These are phyloP conservation scores for Fusarium drepaniforme DNA, from an alignment of 2,329 filamentous ascomycete species.

Conservation along the genomic window DNA sequence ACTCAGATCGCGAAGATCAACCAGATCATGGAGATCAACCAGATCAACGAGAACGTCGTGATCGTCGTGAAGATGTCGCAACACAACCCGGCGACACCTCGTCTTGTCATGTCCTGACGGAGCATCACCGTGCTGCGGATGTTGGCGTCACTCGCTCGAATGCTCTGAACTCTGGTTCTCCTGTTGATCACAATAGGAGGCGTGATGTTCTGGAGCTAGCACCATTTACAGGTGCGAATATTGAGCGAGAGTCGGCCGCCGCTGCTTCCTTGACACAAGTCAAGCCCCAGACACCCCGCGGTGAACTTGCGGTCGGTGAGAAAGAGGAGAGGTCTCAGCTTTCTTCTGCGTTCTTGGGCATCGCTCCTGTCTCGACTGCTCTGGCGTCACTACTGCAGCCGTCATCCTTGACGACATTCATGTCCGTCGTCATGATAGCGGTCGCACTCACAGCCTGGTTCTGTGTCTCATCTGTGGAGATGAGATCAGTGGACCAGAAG, in stretches of 20 bases:
- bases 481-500: background rate
- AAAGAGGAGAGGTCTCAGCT: conserved; percentile 16
- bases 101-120: background rate
- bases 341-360: background rate
- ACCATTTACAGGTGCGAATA: background rate
- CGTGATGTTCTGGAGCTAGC: conserved; percentile 4
- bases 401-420: conserved; percentile 4
- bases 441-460: conserved; percentile 24
- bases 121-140: background rate
- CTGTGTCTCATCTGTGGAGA: background rate
- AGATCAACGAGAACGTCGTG: background rate
- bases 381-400: conserved; percentile 5
- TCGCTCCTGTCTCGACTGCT: conserved; percentile 6
- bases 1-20: background rate
- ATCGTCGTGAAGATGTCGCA: background rate
- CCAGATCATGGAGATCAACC: background rate
- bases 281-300: background rate
- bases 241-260: background rate
- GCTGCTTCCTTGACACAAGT: background rate
- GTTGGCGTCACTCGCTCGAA: background rate
- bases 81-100: background rate
- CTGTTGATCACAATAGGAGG: background rate
- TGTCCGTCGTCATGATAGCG: conserved; percentile 17
- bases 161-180: conserved; percentile 8
- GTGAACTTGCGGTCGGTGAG: background rate